These are phyloP conservation scores for Diaporthe amygdali DNA, from an alignment of 2,329 filamentous ascomycete species.

Conservation along the genomic window DNA sequence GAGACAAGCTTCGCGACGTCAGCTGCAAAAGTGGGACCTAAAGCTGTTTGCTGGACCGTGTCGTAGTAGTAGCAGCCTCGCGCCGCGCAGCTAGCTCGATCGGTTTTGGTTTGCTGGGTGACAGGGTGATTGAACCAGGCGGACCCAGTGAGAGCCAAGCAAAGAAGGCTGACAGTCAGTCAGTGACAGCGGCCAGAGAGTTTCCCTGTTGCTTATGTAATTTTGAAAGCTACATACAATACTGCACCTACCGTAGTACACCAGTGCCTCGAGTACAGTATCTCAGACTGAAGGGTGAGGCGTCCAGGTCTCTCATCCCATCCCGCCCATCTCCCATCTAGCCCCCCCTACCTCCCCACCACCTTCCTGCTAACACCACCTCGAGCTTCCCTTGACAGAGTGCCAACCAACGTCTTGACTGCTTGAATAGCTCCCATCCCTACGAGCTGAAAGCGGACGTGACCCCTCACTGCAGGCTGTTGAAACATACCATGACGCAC, in stretches of 20 bases:
- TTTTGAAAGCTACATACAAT: background rate
- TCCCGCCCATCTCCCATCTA: background rate
- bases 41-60: conserved; percentile 13
- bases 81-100: conserved; percentile 1
- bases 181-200: background rate
- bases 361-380: background rate
- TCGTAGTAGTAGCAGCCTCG: conserved; percentile 8
- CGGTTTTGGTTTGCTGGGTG: background rate
- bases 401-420: background rate
- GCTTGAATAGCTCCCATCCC: background rate
- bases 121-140: too few species aligned
- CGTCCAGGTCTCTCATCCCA: background rate
- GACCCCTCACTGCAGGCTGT: background rate
- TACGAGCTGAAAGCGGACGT: background rate
- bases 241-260: too few species aligned
- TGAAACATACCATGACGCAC: conserved; percentile 11
- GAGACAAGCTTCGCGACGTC: conserved; percentile 4
- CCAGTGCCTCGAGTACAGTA: background rate
- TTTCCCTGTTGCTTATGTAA: background rate
- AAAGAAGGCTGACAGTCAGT: background rate
- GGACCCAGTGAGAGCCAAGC: background rate
- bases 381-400: background rate
- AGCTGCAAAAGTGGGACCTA: conserved; percentile 14
- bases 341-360: background rate
- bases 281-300: background rate